Evolutionary conservation across 1,284 basidiomycete genomes (phyloP), one percentile per base, ranked within the genome.

Genomic region (Moesziomyces sp.): DNA sequence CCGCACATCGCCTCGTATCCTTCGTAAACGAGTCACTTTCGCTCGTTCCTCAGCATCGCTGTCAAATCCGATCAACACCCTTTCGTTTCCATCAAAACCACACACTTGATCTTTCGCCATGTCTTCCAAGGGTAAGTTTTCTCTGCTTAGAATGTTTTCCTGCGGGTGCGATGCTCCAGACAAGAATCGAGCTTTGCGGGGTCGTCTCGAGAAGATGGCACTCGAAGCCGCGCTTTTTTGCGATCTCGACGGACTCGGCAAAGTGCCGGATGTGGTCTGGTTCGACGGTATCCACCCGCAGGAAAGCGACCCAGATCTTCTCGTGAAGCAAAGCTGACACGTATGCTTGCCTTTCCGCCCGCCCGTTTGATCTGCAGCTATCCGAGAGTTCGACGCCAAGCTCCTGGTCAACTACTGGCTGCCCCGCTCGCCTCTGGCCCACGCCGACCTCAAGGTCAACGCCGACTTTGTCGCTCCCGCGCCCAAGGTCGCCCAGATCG

Each of bases 401-500:
- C 80, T 83, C 57, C 71, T 83, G 60, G 74, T 83, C 68, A 83
- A 83, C 76, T 83, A 83, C 78, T 83, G 81, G 81, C 70, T 83
- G 52, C 77, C 82, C 52, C 74, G 82, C 16, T 69, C 82, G 61
- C 81, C 81, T 43, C 61, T 78, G 53, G 81, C 78, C 21, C 63
- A 80, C 77, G 54, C 70, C 28, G 66, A 77, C 47, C 58, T 76
- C 35, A 66, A 68, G 54, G 79, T 79, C 42, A 81, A 78, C 46
- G 55, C 78, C 42, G 67, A 76, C 68, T 83, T 83, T 67, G 67
- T 67, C 47, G 80, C 82, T 18, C 81, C 81, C 9, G 72, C 76
- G 4, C 74, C 81, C 52, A 78, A 81, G 69, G 82, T 83, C 46
- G 82, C 81, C 48, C 82, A 82, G 62, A 67, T 95, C 81, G 87